Base-by-base conservation (phyloP, 345 rosid genomes). In the Hevea brasiliensis region DNA sequence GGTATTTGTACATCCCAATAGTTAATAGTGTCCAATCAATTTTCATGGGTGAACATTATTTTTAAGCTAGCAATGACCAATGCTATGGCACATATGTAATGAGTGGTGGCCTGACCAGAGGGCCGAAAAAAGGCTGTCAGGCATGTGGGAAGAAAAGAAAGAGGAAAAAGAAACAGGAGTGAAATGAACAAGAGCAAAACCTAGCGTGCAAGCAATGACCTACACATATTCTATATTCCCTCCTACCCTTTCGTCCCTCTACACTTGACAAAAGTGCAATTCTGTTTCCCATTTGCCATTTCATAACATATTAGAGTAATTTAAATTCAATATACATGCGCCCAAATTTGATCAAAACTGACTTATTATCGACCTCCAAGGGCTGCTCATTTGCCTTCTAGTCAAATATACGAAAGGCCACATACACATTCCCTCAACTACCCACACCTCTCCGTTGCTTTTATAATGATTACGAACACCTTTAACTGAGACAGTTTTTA, bases 131-230 rank as follows among this genome's bases (percentile, higher is more conserved):
- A 82, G 75, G 79, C 74, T 86, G 85, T 75, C 83, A 73, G 81
- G 71, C 86, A 84, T 84, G 88, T 87, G 84, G 77, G 71, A 55
- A 41, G 48, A 73, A 70, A 72, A 71, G 65, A 70, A 58, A 68
- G 74, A 65, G 45, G 70, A 73, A 72, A 68, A 37, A 63, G 50
- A 69, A 76, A 61, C 69, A 71, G 60, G 11, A 26, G 26, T 24
- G 72, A 61, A 41, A 65, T 32, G 44, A 56, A 72, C 80, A 70
- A 74, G 44, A 56, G 68, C 80, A 70, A 74, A 82, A 82, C 86
- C 72, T 84, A 63, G 84, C 83, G 82, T 82, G 86, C 87, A 86
- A 86, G 84, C 80, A 76, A 83, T 73, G 67, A 74, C 29, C 81
- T 44, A 44, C 21, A 65, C 35, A 70, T 70, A 71, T 77, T 68